Evolutionary conservation across 129 eudicot genomes (phyloP), one percentile per base, ranked within the genome.

Genomic region (Ambrosia artemisiifolia): DNA sequence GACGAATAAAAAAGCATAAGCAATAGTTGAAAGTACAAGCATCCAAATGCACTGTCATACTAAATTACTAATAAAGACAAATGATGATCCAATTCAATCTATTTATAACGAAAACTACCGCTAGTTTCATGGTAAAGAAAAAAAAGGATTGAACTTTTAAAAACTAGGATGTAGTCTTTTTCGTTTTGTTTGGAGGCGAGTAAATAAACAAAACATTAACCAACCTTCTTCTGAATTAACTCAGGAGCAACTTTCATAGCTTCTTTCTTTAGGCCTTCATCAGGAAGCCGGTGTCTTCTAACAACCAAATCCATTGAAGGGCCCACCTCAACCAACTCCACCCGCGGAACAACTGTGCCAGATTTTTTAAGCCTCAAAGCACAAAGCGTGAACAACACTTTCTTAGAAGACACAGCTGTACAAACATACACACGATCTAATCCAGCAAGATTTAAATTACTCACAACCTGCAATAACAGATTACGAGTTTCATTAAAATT

Each of bases 251-350:
- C 69, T 75, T 84, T 94, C 97, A 87, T 81, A 63, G 97, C 86
- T 83, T 90, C 97, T 65, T 88, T 94, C 82, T 69, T 81, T 55
- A 94, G 36, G 53, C 91, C 74, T 60, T 90, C 97, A 67, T 88
- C 90, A 70, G 99, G 97, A 38, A 73, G 82, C 74, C 97, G 96
- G 63, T 94, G 91, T 77, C 99, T 75, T 63, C 99, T 82, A 53
- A 88, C 83, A 28, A 94, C 89, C 86, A 94, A 79, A 85, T 94
- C 99, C 99, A 94, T 94, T 11, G 99, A 86, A 3, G 99, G 99
- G 47, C 99, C 97, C 55, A 90, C 99, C 80, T 94, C 99, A 34
- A 90, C 89, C 70, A 94, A 80, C 83, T 94, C 99, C 73, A 94
- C 85, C 63, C 80, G 84, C 3, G 97, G 99, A 11, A 94, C 93